Percentiles rank a stretch among this genome's conserved stretches.
Conservation (phyloP, 192 early-diverging fungal genomes). For the Obelidium mucronatum region DNA sequence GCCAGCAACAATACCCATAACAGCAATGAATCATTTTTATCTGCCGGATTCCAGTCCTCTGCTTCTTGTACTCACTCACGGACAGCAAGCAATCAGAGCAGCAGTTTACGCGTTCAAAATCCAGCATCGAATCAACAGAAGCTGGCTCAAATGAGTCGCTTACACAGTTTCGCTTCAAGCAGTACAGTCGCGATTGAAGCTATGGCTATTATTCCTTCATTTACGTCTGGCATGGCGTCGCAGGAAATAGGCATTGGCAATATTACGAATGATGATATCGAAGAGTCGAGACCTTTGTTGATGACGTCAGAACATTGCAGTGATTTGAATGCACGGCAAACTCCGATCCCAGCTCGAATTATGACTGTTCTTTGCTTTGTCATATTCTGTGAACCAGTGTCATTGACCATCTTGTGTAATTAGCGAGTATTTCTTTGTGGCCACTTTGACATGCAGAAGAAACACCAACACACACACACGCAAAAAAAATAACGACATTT, state of each 20-base stretch:
- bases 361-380: constrained; percentile 60
- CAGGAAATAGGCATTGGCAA: too few species aligned
- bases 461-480: constrained; percentile 81
- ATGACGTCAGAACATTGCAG: background rate
- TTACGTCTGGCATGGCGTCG: background rate
- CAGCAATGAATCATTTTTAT: too few species aligned
- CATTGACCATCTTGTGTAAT: constrained; percentile 28
- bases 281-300: background rate
- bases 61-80: too few species aligned
- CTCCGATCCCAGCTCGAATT: constrained; percentile 53
- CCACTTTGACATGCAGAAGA: constrained; percentile 46
- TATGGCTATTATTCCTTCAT: background rate
- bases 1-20: too few species aligned
- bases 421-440: background rate
- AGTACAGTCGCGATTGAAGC: background rate
- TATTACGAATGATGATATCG: background rate
- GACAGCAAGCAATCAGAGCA: too few species aligned
- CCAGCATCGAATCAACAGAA: background rate
- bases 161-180: background rate
- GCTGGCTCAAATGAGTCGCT: background rate
- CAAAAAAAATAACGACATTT: too few species aligned
- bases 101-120: too few species aligned
- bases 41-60: too few species aligned
- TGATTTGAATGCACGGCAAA: constrained; percentile 23
- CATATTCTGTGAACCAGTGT: constrained; percentile 51